Percentiles rank a stretch among this genome's conserved stretches.
These are phyloP conservation scores for Diaporthe velutina DNA, from an alignment of 2,329 filamentous ascomycete genomes.

Conservation along the genomic window DNA sequence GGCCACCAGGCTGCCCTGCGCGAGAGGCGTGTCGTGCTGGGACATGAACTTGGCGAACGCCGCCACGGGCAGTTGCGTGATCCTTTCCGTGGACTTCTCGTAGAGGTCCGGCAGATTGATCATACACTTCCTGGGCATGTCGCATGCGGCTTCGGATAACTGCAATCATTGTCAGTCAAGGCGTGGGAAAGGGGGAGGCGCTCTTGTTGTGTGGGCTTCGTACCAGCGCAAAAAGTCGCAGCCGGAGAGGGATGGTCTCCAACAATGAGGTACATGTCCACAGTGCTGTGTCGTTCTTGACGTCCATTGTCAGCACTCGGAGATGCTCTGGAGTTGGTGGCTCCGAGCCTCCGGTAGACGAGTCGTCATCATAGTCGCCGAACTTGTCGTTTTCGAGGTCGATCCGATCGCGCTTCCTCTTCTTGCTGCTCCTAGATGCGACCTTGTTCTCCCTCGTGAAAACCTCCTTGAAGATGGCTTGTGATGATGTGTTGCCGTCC, in stretches of 20 bases:
- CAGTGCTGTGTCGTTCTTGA: constrained; percentile 14
- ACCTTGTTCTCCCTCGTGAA: constrained; percentile 75
- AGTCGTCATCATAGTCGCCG: constrained; percentile 69
- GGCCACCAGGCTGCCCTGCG: constrained; percentile 55
- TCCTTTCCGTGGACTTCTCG: constrained; percentile 66
- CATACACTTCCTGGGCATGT: constrained; percentile 56
- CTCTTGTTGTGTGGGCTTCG: constrained; percentile 40
- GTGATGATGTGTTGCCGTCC: constrained; percentile 67
- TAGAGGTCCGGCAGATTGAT: constrained; percentile 67
- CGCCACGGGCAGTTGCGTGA: constrained; percentile 70
- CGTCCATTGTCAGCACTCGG: constrained; percentile 51
- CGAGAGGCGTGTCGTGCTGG: constrained; percentile 53
- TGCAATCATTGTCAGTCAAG: constrained; percentile 41
- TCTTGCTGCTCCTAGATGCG: constrained; percentile 57
- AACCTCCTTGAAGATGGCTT: constrained; percentile 72
- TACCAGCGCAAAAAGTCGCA: constrained; percentile 72
- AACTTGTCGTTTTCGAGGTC: constrained; percentile 72
- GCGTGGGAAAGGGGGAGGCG: not conserved
- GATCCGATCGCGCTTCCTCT: constrained; percentile 63
- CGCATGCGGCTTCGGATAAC: constrained; percentile 61
- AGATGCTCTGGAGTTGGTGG: constrained; percentile 59
- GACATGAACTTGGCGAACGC: constrained; percentile 69
- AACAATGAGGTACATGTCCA: constrained; percentile 52
- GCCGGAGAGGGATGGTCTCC: constrained; percentile 72
- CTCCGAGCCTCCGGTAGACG: constrained; percentile 61